Conservation (phyloP, 164 flowering plant species). For the Echeveria elegans region DNA sequence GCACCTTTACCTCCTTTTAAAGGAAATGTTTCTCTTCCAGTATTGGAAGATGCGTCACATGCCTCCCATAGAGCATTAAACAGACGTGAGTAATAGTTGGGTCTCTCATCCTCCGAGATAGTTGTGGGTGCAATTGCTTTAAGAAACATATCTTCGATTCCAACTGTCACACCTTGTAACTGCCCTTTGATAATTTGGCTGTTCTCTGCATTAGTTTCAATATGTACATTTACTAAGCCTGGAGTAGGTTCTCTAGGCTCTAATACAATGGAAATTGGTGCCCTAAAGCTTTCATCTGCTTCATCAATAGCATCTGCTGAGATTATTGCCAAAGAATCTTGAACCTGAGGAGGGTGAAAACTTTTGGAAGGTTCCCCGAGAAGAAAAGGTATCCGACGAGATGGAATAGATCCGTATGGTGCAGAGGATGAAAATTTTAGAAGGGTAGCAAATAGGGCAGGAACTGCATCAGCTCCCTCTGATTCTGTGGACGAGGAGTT, state of each 20-base stretch:
- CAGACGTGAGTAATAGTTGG: conserved; percentile 48
- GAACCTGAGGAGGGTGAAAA: conserved; percentile 14
- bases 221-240: conserved; percentile 60
- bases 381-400: conserved; percentile 68
- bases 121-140: conserved; percentile 52
- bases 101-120: conserved; percentile 30
- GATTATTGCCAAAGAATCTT: conserved; percentile 43
- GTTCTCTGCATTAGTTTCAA: conserved; percentile 75
- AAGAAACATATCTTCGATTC: conserved; percentile 94
- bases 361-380: conserved; percentile 48
- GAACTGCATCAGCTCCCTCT: conserved; percentile 40
- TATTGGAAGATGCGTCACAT: conserved; percentile 55
- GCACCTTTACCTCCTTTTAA: conserved; percentile 72
- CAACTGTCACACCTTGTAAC: conserved; percentile 59
- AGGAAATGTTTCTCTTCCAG: conserved; percentile 68
- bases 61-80: conserved; percentile 88
- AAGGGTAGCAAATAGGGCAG: conserved; percentile 80
- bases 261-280: conserved; percentile 49
- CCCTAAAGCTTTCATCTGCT: conserved; percentile 34
- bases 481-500: conserved; percentile 17
- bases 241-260: conserved; percentile 90
- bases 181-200: conserved; percentile 65
- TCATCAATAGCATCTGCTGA: conserved; percentile 30
- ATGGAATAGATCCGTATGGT: conserved; percentile 75
- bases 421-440: conserved; percentile 75